Conservation (phyloP, 2,329 filamentous ascomycete genomes). For the Colletotrichum australisinense region DNA sequence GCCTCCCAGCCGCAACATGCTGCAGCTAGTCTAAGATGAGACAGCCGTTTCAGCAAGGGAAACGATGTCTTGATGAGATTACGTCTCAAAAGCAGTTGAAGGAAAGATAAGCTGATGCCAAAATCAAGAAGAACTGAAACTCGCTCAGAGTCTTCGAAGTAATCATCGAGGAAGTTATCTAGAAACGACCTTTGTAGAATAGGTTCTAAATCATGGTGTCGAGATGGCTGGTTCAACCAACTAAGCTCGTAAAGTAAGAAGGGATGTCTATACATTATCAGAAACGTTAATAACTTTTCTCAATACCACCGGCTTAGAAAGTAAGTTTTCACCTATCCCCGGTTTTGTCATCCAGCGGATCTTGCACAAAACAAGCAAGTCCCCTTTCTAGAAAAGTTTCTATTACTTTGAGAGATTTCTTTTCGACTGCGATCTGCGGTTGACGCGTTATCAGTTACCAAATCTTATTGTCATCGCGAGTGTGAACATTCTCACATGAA, state of each 20-base stretch:
- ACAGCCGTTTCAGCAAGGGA: background rate
- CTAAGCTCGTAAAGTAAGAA: accelerated
- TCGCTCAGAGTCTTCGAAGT: accelerated
- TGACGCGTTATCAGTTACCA: background rate
- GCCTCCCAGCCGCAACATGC: background rate
- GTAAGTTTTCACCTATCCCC: too few relatives aligned
- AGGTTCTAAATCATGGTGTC: background rate
- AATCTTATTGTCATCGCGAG: accelerated
- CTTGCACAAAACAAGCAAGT: background rate
- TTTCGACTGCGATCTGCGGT: accelerated
- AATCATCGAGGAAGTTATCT: background rate
- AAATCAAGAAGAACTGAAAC: accelerated
- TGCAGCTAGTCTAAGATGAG: accelerated
- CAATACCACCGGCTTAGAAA: too few relatives aligned
- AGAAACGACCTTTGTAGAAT: background rate
- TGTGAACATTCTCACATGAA: background rate
- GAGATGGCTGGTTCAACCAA: accelerated
- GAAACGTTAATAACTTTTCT: too few relatives aligned
- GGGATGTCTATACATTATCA: background rate
- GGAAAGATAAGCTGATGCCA: background rate
- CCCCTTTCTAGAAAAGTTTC: background rate
- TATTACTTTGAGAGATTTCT: background rate
- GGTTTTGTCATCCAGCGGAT: accelerated
- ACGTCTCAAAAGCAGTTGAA: background rate
- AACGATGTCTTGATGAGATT: background rate